Evolutionary conservation across 176 grass and related monocot species (phyloP).

Genomic region (Musa itinerans): DNA sequence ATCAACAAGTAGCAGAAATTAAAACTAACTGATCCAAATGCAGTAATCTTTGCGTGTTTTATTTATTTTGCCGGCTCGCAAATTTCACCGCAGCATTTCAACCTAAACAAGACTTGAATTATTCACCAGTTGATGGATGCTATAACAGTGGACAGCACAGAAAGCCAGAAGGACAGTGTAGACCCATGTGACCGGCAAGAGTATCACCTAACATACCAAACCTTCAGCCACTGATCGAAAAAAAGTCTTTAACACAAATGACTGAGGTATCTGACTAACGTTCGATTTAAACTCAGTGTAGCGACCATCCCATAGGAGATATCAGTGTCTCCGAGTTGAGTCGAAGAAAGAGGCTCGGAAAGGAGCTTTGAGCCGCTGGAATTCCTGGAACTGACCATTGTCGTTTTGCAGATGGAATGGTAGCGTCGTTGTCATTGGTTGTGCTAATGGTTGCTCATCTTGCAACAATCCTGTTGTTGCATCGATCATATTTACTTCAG

Average conservation of each 20-base stretch:
- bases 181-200: not conserved
- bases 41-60: no score
- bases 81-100: no score
- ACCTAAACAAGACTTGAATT: not conserved
- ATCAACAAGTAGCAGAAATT: no score
- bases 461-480: conserved; percentile 22
- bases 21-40: no score
- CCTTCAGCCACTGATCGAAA: not conserved
- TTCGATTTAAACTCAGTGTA: not conserved
- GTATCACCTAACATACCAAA: not conserved
- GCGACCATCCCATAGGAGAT: not conserved
- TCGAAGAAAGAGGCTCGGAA: conserved; percentile 28
- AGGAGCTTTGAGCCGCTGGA: conserved; percentile 21
- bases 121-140: not conserved
- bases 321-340: conserved; percentile 27
- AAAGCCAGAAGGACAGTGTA: not conserved
- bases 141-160: not conserved
- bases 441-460: conserved; percentile 8
- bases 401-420: conserved; percentile 20
- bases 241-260: not conserved
- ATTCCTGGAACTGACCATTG: conserved; percentile 28
- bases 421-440: not conserved
- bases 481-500: not conserved
- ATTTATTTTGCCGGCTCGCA: no score
- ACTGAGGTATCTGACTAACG: no score